Evolutionary conservation across 768 basidiomycete genomes (phyloP), one percentile per base, ranked within the genome.

Genomic region (Russula sp.): DNA sequence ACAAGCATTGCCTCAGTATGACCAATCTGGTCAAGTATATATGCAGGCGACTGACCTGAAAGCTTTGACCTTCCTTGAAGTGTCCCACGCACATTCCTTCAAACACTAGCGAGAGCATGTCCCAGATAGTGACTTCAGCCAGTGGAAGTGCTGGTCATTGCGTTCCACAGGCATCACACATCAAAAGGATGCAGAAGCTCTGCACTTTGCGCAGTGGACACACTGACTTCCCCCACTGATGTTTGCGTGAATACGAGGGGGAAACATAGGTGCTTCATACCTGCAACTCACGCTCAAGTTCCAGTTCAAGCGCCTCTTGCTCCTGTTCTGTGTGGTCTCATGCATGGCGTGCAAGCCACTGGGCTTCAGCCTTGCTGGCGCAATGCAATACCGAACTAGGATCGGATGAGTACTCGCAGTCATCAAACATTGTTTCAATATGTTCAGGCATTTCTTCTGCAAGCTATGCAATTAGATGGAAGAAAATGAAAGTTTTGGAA

Each of bases 261-360:
- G 2, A 14, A 0, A 42, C 6, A 1, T 73, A 49, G 39, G 34
- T 38, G 43, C 36, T 32, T 25, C 79, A 51, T 68, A 93, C 93
- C 71, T 83, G 76, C 7, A 97, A 76, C 65, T 94, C 90, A 54
- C 78, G 76, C 63, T 88, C 86, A 38, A 94, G 82, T 53, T 88
- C 85, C 10, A 80, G 81, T 14, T 73, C 75, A 18, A 79, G 73
- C 13, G 72, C 74, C 56, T 84, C 81, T 14, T 76, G 76, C 34
- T 84, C 83, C 52, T 74, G 75, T 38, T 77, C 74, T 18, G 79
- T 70, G 58, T 77, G 78, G 42, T 80, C 77, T 6, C 73, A 74
- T 41, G 84, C 80, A 64, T 82, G 77, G 35, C 71, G 72, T 3
- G 84, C 81, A 13, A 92, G 74, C 81, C 83, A 90, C 4, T 83